Evolutionary conservation across 78 protist species (phyloP), one percentile per base, ranked within the genome.

Genomic region (Dictyostelium intermedium): DNA sequence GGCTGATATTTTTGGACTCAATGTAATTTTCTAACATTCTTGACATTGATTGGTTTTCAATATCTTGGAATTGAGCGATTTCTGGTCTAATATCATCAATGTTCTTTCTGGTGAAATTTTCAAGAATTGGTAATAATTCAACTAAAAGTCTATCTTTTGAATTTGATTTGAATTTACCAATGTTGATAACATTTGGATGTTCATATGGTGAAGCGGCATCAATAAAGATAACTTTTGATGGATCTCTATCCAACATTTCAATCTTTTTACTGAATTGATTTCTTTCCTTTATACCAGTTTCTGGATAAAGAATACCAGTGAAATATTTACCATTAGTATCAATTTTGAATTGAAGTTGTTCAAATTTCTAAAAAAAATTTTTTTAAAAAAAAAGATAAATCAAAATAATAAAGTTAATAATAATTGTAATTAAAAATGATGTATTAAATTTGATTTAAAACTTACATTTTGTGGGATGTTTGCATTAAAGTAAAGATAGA

Each of bases 111-210:
- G 77, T 4, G 20, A 76, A 39, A 47, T 43, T 74, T 14, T 47
- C 23, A 20, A 89, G 77, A 5, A 89, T 82, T 69, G 93, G 93
- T 43, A 80, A 63, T 9, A 89, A 47, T 23, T 89, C 61, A 34
- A 89, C 69, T 70, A 89, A 80, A 69, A 74, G 18, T 9, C 81
- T 30, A 45, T 89, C 93, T 50, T 80, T 89, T 37, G 83, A 74
- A 23, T 78, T 89, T 39, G 85, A 63, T 13, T 50, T n/a, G 70
- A 80, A 89, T 45, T 69, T 78, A 41, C 93, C 93, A 80, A 89
- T 47, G 13, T 89, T 89, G 86, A 89, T 80, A 9, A 89, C 93
- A 47, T 89, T 89, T 66, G 53, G 56, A 63, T 89, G 93, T 0
- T 89, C 37, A 34, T 89, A 89, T 9, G 60, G n/a, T 13, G 63